Conservation (phyloP, 2,329 filamentous ascomycete species). For the Zelopaecilomyces penicillatus region DNA sequence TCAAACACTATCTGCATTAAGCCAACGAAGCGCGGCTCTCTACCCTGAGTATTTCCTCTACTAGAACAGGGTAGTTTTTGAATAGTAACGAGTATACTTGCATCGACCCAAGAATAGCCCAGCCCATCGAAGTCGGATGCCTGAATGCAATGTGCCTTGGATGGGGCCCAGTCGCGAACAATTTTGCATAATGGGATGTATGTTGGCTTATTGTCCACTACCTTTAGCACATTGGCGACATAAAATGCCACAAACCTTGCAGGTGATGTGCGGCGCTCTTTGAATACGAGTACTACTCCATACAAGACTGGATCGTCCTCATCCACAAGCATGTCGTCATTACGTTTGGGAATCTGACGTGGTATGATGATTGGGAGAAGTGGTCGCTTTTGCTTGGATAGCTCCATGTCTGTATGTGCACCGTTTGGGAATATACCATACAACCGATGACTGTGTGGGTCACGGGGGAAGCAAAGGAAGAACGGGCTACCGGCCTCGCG, state of each 20-base stretch:
- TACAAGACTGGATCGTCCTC: not conserved
- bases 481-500: constrained; percentile 4
- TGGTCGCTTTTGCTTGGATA: not conserved
- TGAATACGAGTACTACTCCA: constrained; percentile 1
- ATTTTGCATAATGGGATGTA: not conserved
- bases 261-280: not conserved
- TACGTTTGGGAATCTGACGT: not conserved
- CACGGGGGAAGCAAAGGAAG: constrained; percentile 7
- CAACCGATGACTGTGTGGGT: constrained; percentile 1
- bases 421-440: constrained; percentile 5
- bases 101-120: not conserved
- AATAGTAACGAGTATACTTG: not conserved
- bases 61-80: not conserved
- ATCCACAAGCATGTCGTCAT: not conserved
- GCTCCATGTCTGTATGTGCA: not conserved
- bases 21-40: constrained; percentile 2
- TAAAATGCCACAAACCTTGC: constrained; percentile 3
- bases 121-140: too few species aligned
- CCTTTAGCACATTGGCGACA: constrained; percentile 2
- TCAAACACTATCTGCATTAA: constrained; percentile 7
- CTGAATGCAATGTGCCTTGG: too few species aligned
- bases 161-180: too few species aligned
- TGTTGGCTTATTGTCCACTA: not conserved
- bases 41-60: not conserved
- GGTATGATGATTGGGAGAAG: not conserved